Evolutionary conservation across 1,139 yeast genomes (phyloP), one percentile per base, ranked within the genome.

Genomic region (Zygotorulaspora mrakii): DNA sequence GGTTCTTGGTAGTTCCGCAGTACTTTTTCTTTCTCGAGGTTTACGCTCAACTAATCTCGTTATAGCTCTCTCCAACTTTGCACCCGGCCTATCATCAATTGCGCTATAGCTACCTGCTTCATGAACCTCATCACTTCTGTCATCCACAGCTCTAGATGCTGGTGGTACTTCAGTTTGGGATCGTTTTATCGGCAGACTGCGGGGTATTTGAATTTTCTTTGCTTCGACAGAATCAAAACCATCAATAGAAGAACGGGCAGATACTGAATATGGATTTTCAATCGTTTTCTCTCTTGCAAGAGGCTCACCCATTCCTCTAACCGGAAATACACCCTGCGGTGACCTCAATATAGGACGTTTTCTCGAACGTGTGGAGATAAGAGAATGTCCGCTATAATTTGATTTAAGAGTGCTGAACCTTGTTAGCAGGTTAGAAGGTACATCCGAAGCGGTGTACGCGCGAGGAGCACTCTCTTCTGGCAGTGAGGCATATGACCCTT

Each of bases 301-400:
- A 2, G 89, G 82, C 5, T 68, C 69, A 0, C 84, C 87, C 89
- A 82, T 82, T 2, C 86, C 91, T 49, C 69, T 69, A 1, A 83
- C 88, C 0, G 94, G 94, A 61, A 82, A 83, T 0, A 82, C 88
- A 46, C 85, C 85, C 23, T 74, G 76, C 1, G 91, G 94, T 1
- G 88, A 79, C 49, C 79, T 65, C 2, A 63, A 25, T 11, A 21
- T 36, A 27, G 8, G 33, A 11, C 33, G 31, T 14, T 16, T 31
- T 18, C 23, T 26, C 8, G 38, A 35, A 28, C n/a, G 35, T 27
- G 40, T 28, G 2, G 47, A 45, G 17, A 37, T 36, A 12, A 25
- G 20, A 2, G 47, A 45, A 12, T 39, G 40, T 12, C 22, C 24
- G 11, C 47, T 43, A 11, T 17, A 11, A 10, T 13, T 18, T 7